Base-by-base conservation (phyloP, 768 basidiomycete genomes). In the Tulasnella sp. region DNA sequence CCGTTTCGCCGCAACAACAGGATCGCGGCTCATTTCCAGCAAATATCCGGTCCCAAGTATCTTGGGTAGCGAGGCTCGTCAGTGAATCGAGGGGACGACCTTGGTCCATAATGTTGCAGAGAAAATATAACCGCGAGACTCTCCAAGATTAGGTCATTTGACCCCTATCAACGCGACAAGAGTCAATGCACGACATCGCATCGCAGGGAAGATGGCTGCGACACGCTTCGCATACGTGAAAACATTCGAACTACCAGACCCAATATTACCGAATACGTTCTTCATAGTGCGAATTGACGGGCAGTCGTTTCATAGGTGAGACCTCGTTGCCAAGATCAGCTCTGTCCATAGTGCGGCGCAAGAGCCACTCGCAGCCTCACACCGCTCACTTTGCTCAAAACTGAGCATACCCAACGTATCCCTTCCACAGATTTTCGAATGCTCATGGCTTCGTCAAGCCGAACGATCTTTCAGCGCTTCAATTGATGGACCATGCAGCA, bases 401-500 rank as follows among this genome's bases (percentile, higher is more conserved):
- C 66, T n/a, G n/a, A n/a, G 44, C n/a, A n/a, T n/a, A n/a, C n/a
- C n/a, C n/a, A n/a, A n/a, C n/a, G n/a, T n/a, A n/a, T 59, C 26
- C 26, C 26, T 35, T 32, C 16, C 26, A 26, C 69, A 96, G 94
- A 64, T 94, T 99, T 78, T 90, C 95, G 1, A 91, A 92, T 16
- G 83, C 83, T 32, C 95, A 99, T 77, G 78, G 78, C 0, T 98
- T 98, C 78, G 78, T 80, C 7, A 99, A 98, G 77, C 97, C 97
- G 0, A 99, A 98, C 80, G 97, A 99, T 80, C 79, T 84, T 66
- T 86, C 90, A 14, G 97, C 94, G 0, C 83, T 99, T 6, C 79
- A 88, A 74, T 86, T 99, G 59, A 98, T 98, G 95, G 95, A 99
- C 78, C 85, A 87, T 71, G 94, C 95, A 1, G 97, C 97, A 0